Evolutionary conservation across 306 rosid species (phyloP), one percentile per base, ranked within the genome.

Genomic region (Astragalus membranaceus): DNA sequence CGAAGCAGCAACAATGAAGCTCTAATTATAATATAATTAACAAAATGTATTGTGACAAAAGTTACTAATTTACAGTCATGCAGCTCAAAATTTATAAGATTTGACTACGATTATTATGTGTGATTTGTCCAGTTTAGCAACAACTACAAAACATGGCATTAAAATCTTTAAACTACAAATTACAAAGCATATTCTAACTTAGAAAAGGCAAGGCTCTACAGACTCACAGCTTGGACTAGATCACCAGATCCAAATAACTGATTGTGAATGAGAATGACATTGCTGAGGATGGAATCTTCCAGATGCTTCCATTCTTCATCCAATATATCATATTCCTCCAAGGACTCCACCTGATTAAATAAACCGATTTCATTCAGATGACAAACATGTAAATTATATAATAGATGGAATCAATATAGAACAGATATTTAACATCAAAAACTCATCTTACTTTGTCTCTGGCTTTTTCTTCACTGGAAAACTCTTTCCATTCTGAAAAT

Each of bases 241-340:
- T 86, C 84, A 75, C 43, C 75, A 72, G 89, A 87, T 49, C 97
- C 96, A 81, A 94, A 94, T 69, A 90, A 67, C 73, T 78, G 84
- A 81, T 79, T 75, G 75, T 94, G 97, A 81, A 83, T 77, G 42
- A 64, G 54, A 59, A 90, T 84, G 69, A 87, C 83, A 17, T 70
- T 74, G 73, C 76, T 72, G 56, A 88, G 77, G 54, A 81, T 61
- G 55, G 92, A 81, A 65, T 85, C 97, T 35, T 90, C 96, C 73
- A 90, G 67, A 26, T 56, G 70, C 64, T 83, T 80, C 96, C 88
- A 81, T 50, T 90, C 96, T 59, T 88, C 89, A 66, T 84, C 96
- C 26, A 76, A 64, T 52, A 77, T 43, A n/a, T 78, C 88, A 65
- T 64, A 74, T 74, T 84, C 87, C 78, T 85, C 67, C 7, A 49